Percentiles rank a stretch among this genome's conserved stretches.
Conservation (phyloP, 345 rosid species). For the Citropsis articulata region DNA sequence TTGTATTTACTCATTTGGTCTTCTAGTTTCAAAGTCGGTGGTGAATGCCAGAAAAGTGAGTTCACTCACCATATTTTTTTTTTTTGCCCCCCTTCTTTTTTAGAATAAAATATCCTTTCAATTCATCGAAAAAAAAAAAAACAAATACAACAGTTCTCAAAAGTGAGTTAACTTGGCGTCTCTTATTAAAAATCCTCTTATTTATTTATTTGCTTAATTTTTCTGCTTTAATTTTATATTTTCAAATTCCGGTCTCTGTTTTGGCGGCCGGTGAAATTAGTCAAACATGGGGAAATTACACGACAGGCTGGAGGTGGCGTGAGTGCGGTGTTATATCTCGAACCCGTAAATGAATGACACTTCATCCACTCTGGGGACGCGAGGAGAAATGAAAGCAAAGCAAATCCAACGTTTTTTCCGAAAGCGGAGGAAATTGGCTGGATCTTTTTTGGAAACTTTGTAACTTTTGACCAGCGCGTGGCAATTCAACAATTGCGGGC, state of each 20-base stretch:
- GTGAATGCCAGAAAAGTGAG: constrained; percentile 67
- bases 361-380: neutral
- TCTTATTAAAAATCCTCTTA: neutral
- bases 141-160: neutral
- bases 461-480: no score
- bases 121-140: accelerated
- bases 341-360: neutral
- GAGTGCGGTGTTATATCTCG: neutral
- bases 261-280: neutral
- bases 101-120: no score
- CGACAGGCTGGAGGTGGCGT: neutral
- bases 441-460: no score
- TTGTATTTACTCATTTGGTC: no score
- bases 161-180: constrained; percentile 49
- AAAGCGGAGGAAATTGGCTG: no score
- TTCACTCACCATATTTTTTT: constrained; percentile 18
- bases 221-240: neutral
- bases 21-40: constrained; percentile 37
- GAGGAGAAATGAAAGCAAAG: no score
- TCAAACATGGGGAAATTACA: neutral
- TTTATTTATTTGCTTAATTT: neutral
- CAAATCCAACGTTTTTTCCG: no score
- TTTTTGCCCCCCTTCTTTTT: no score
- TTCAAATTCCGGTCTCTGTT: neutral
- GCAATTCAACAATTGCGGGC: no score